Percentiles rank a stretch among this genome's conserved stretches.
Conservation (phyloP, 371 early-diverging fungal species). For the Mucor lusitanicus region DNA sequence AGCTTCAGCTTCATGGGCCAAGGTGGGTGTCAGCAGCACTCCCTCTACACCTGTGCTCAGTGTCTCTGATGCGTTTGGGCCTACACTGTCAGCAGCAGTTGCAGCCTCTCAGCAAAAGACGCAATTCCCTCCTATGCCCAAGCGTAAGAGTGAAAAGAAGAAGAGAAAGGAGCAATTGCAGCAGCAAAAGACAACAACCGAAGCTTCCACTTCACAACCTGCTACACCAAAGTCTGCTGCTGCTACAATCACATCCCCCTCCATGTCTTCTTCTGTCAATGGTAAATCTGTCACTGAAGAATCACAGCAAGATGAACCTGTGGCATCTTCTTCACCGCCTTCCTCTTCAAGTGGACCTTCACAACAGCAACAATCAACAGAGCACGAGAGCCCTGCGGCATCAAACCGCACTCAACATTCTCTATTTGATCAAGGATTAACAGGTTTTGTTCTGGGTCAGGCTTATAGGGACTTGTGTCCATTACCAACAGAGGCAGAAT, state of each 20-base stretch:
- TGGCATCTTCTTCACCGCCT: constrained; percentile 75
- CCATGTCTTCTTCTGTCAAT: background rate
- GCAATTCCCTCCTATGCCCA: constrained; percentile 14
- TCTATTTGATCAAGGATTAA: constrained; percentile 21
- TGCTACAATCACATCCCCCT: background rate
- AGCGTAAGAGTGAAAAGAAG: constrained; percentile 23
- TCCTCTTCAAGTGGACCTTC: background rate
- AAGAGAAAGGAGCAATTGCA: constrained; percentile 21
- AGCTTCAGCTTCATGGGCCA: constrained; percentile 68
- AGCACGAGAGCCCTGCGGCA: background rate
- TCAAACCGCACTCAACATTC: background rate
- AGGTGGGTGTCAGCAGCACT: constrained; percentile 14
- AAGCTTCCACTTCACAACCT: background rate
- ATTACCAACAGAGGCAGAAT: constrained; percentile 6
- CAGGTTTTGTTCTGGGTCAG: constrained; percentile 42
- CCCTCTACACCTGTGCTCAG: constrained; percentile 38
- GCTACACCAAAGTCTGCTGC: background rate
- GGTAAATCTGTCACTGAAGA: background rate
- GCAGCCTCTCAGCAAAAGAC: constrained; percentile 36
- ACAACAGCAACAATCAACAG: background rate
- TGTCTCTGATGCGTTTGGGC: constrained; percentile 35
- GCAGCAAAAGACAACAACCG: constrained; percentile 2
- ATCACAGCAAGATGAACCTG: constrained; percentile 45
- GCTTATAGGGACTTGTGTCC: constrained; percentile 33
- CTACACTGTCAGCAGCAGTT: constrained; percentile 43